These are phyloP conservation scores for Dactylellina haptotyla DNA, from an alignment of 2,329 filamentous ascomycete species.

Conservation along the genomic window DNA sequence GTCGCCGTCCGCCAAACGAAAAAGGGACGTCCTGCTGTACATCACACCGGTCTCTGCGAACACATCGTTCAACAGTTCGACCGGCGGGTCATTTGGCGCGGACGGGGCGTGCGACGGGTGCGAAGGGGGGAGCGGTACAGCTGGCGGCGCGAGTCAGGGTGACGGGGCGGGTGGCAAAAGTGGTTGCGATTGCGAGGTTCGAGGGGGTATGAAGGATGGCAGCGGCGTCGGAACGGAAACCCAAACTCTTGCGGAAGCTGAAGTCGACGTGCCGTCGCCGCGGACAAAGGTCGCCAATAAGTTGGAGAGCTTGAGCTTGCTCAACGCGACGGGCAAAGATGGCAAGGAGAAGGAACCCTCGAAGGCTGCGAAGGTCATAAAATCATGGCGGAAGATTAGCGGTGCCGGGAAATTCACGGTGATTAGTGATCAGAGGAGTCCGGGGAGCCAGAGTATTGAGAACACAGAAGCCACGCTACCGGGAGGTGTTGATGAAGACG, in stretches of 20 bases:
- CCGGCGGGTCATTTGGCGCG: conserved; percentile 29
- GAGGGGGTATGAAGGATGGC: conserved; percentile 27
- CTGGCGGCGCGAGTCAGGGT: neutral
- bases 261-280: conserved; percentile 41
- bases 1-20: conserved; percentile 55
- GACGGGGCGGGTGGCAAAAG: neutral
- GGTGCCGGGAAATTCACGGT: conserved; percentile 12
- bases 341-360: conserved; percentile 19
- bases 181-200: conserved; percentile 3
- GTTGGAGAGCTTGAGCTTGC: conserved; percentile 53
- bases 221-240: neutral
- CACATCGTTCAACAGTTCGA: conserved; percentile 49
- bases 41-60: conserved; percentile 46
- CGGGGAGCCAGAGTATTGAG: conserved; percentile 59
- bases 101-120: conserved; percentile 29
- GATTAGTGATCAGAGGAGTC: conserved; percentile 5
- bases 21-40: conserved; percentile 53
- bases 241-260: conserved; percentile 11
- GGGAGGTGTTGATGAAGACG: conserved; percentile 9
- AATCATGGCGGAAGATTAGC: conserved; percentile 29
- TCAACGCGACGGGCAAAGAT: conserved; percentile 4
- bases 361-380: conserved; percentile 44
- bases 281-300: conserved; percentile 55
- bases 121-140: conserved; percentile 4
- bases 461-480: neutral